Evolutionary conservation across 2,329 filamentous ascomycete species (phyloP).

Genomic region (Colletotrichum salicis): DNA sequence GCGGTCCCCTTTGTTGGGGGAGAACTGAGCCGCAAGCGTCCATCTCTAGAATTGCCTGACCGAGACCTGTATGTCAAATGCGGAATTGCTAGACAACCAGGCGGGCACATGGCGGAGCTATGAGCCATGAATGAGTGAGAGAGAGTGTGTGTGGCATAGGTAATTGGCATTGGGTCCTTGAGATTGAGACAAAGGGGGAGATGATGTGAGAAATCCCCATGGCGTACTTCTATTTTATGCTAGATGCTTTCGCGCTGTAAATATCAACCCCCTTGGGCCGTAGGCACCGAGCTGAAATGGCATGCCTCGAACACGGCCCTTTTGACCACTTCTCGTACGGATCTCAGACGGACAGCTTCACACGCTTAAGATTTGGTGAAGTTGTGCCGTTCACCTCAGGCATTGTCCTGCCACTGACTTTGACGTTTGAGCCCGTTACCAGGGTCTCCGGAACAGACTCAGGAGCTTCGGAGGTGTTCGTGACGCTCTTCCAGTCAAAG

Average conservation of each 20-base stretch:
- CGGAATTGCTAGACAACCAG: too few species aligned
- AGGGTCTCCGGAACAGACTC: neutral
- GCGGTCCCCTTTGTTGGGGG: too few species aligned
- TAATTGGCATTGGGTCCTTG: too few species aligned
- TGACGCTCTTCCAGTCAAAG: constrained; percentile 53
- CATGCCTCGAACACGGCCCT: neutral
- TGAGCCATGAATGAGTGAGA: too few species aligned
- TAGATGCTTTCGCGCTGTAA: neutral
- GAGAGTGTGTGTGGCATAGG: too few species aligned
- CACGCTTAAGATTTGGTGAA: constrained; percentile 24
- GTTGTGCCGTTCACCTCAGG: constrained; percentile 1
- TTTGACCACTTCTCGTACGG: neutral
- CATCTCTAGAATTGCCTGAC: too few species aligned
- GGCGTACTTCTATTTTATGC: neutral
- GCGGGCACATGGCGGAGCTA: too few species aligned
- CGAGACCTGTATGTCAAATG: too few species aligned
- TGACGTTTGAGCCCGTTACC: neutral
- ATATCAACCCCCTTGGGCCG: neutral
- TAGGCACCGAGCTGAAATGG: neutral
- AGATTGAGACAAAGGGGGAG: neutral
- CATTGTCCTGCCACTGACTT: neutral
- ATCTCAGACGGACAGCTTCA: constrained; percentile 7
- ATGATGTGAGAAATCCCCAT: neutral
- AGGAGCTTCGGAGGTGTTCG: neutral
- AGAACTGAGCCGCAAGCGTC: too few species aligned